Evolutionary conservation across 495 filamentous ascomycete genomes (phyloP).

Genomic region (Aspergillus sparsus): DNA sequence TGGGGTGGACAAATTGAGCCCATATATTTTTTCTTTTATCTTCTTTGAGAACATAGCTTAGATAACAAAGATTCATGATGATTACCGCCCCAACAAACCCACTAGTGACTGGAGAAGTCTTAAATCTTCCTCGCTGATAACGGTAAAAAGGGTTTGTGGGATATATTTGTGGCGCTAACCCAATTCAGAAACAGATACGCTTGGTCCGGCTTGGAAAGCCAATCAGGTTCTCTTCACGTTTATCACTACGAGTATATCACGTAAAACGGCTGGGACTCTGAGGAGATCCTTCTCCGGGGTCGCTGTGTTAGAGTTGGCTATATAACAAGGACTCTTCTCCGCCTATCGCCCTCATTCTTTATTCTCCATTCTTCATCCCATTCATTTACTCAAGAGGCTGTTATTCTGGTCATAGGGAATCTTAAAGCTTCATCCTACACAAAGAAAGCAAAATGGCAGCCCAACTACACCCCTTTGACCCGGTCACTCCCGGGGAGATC

Average conservation of each 20-base stretch:
- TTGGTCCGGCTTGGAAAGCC: neutral
- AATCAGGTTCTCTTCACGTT: neutral
- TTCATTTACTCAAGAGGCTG: neutral
- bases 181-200: constrained; percentile 10
- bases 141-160: neutral
- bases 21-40: no score
- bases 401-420: neutral
- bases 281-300: neutral
- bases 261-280: neutral
- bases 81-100: no score
- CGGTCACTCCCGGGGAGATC: constrained; percentile 43
- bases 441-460: constrained; percentile 13
- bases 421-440: neutral
- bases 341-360: neutral
- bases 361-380: neutral
- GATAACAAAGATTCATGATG: neutral
- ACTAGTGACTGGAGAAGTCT: neutral
- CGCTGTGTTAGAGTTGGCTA: neutral
- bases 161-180: neutral
- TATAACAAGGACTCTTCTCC: neutral
- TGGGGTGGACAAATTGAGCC: no score
- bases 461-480: constrained; percentile 42
- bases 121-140: neutral
- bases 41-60: neutral
- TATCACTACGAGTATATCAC: constrained; percentile 3